These are phyloP conservation scores for Friedmanniomyces simplex DNA, from an alignment of 495 filamentous ascomycete genomes.

Conservation along the genomic window DNA sequence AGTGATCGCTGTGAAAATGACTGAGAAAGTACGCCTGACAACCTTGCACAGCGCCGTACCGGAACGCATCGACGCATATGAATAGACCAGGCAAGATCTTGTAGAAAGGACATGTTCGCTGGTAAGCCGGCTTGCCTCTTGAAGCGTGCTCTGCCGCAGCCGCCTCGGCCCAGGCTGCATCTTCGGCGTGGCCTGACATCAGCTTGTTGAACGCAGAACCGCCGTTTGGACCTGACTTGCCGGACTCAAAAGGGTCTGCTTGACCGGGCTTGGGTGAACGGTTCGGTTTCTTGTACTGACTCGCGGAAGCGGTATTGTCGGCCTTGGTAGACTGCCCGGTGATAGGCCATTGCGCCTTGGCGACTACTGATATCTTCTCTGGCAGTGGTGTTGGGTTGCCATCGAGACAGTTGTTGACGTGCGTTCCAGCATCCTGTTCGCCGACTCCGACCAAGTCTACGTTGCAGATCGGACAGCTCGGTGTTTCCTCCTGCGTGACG, in stretches of 20 bases:
- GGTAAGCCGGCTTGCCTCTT: constrained; percentile 79
- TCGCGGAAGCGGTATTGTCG: neutral
- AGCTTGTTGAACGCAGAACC: constrained; percentile 77
- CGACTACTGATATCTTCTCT: neutral
- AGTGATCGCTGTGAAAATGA: constrained; percentile 97
- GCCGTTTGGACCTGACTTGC: constrained; percentile 26
- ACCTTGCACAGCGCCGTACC: constrained; percentile 85
- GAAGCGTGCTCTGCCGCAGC: constrained; percentile 67
- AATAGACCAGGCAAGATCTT: constrained; percentile 89
- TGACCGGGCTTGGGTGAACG: constrained; percentile 63
- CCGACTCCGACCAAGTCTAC: constrained; percentile 47
- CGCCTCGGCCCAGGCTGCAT: constrained; percentile 78
- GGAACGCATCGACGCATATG: constrained; percentile 92
- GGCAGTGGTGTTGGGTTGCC: constrained; percentile 53
- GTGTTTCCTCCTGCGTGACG: neutral
- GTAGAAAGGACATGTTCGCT: constrained; percentile 93
- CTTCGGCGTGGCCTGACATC: constrained; percentile 84
- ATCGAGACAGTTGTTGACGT: constrained; percentile 92
- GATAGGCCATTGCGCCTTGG: neutral
- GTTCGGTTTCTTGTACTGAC: constrained; percentile 49
- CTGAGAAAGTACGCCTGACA: constrained; percentile 94
- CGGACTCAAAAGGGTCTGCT: constrained; percentile 56
- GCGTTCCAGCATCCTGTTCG: constrained; percentile 47
- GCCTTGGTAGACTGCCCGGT: neutral
- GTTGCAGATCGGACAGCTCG: constrained; percentile 72